Evolutionary conservation across 495 filamentous ascomycete genomes (phyloP).

Genomic region (Trichoderma erinaceum): DNA sequence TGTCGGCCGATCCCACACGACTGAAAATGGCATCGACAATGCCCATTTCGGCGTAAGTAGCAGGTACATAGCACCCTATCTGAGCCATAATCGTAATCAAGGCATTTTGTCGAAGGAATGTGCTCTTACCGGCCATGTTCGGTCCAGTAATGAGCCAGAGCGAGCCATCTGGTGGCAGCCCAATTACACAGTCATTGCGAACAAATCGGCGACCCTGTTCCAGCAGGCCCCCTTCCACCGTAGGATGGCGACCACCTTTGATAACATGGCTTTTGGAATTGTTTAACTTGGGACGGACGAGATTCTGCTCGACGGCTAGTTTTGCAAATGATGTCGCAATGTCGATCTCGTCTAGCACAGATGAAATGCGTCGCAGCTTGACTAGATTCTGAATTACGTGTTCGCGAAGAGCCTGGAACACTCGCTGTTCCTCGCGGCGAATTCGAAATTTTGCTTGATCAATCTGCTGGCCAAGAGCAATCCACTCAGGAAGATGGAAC

Average conservation of each 20-base stretch:
- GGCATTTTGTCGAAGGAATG: constrained; percentile 90
- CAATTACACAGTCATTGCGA: constrained; percentile 79
- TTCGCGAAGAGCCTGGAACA: constrained; percentile 65
- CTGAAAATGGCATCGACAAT: constrained; percentile 91
- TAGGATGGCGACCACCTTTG: constrained; percentile 79
- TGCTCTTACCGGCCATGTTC: constrained; percentile 99
- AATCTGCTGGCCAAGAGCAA: constrained; percentile 63
- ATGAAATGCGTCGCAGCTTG: constrained; percentile 78
- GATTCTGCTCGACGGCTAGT: constrained; percentile 65
- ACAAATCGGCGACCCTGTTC: constrained; percentile 78
- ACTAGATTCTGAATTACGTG: constrained; percentile 71
- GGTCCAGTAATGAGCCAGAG: constrained; percentile 92
- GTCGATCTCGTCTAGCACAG: constrained; percentile 86
- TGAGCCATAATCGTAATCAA: constrained; percentile 90
- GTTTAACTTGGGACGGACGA: constrained; percentile 68
- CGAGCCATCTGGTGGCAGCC: constrained; percentile 48
- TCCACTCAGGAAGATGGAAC: constrained; percentile 82
- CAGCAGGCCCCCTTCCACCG: constrained; percentile 73
- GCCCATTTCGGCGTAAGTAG: constrained; percentile 73
- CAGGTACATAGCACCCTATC: constrained; percentile 85
- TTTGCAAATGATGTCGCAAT: constrained; percentile 76
- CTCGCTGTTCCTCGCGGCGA: constrained; percentile 67
- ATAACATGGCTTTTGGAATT: constrained; percentile 45
- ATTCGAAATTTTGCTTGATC: constrained; percentile 71
- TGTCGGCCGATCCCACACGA: constrained; percentile 86